Evolutionary conservation across 1,284 basidiomycete genomes (phyloP), one percentile per base, ranked within the genome.

Genomic region (Mycosarcoma maydis): DNA sequence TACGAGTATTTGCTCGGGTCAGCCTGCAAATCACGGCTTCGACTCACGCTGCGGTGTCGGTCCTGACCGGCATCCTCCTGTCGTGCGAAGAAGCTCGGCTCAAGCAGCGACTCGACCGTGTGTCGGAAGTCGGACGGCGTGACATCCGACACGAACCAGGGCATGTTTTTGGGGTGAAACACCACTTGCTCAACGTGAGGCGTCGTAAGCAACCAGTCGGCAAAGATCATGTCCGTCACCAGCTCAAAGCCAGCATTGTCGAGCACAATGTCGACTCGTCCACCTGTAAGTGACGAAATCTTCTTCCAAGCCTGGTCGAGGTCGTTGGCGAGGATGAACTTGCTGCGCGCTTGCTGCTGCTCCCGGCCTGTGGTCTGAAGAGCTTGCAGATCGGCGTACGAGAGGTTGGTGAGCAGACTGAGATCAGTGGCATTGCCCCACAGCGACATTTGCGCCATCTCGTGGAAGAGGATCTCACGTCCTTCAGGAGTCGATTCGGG

Each of bases 191-290:
- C 42, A 3, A 78, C 77, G 37, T 78, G 58, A 11, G 77, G 74
- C 10, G 61, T 67, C 17, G 72, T 62, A 10, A 77, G 61, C 36
- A 77, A 53, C 77, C 96, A 98, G 80, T 98, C 95, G 32, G 94
- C 95, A 67, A 98, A 89, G 19, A 97, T 88, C 27, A 98, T 84
- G 80, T 98, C 96, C 2, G 94, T 96, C 82, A 92, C 94, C 14
- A 98, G 85, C 90, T 98, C 94, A 70, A 97, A 97, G 2, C 70
- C 72, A 90, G 92, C 88, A 79, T 98, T 98, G 82, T 98, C 95
- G 24, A 98, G 84, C 2, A 98, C 88, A 61, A 98, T 89, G 81
- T 98, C 95, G 16, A 95, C 85, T 8, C 90, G 85, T 0, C 85
- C 88, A 52, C 85, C 83, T 45, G 86, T 85, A 20, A 89, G 74